Percentiles rank a stretch among this genome's conserved stretches.
These are phyloP conservation scores for Cenchrus purpureus DNA, from an alignment of 176 grass and related monocot genomes.

Conservation along the genomic window DNA sequence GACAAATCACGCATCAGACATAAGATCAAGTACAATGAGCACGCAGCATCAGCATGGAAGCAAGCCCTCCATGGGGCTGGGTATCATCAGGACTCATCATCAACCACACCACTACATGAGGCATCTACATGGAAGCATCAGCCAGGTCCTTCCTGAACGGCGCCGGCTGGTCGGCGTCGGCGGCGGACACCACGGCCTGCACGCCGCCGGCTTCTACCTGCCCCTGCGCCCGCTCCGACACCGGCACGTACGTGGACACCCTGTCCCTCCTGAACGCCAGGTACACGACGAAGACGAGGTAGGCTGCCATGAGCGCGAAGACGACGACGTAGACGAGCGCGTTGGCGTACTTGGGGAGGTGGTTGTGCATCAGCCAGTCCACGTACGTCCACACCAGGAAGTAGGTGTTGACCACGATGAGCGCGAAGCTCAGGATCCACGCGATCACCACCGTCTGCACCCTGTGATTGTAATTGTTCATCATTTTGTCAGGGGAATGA, in stretches of 20 bases:
- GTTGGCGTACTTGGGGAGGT: slow-evolving; percentile 50
- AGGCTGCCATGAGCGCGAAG: slow-evolving; percentile 48
- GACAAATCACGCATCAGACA: neutral
- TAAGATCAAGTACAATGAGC: neutral
- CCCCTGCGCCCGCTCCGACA: slow-evolving; percentile 31
- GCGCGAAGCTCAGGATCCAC: slow-evolving; percentile 46
- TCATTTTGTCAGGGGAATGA: neutral
- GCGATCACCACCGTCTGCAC: slow-evolving; percentile 49
- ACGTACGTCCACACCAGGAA: slow-evolving; percentile 63
- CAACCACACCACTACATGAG: neutral
- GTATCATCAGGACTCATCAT: neutral
- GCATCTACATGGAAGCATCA: slow-evolving; percentile 26
- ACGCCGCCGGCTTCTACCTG: slow-evolving; percentile 36
- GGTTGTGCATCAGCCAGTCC: slow-evolving; percentile 52
- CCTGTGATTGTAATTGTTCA: too few relatives aligned
- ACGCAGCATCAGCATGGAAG: neutral
- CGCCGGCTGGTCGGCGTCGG: slow-evolving; percentile 34
- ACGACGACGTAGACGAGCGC: slow-evolving; percentile 34
- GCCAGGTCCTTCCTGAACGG: slow-evolving; percentile 56
- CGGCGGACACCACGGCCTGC: neutral
- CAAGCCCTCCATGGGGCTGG: neutral
- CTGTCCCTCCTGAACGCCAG: slow-evolving; percentile 62
- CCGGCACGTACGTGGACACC: slow-evolving; percentile 41
- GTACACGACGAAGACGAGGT: slow-evolving; percentile 56
- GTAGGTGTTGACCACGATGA: slow-evolving; percentile 67